phyloP scores from a whole-genome alignment of 2,329 filamentous ascomycete species.

The Seiridium cupressi region DNA sequence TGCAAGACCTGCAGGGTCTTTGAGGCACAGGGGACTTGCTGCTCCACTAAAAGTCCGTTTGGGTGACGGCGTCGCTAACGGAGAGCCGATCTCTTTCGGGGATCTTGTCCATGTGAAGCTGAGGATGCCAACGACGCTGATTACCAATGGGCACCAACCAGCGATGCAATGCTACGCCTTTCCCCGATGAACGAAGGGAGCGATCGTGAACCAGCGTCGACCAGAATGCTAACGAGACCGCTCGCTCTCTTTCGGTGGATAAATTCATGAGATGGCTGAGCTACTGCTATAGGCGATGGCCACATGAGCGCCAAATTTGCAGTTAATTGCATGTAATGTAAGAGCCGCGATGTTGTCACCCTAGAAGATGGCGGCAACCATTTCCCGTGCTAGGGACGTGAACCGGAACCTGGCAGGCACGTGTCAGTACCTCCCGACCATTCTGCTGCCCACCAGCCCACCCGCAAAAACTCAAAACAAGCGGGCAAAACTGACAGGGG shows the following conservation, averaged over 20 bases:
- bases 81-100: constrained; percentile 1
- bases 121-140: background rate
- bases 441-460: background rate
- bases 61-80: background rate
- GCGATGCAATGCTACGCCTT: background rate
- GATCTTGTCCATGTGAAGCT: constrained; percentile 1
- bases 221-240: too few relatives aligned
- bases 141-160: background rate
- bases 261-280: too few relatives aligned
- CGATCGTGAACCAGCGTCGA: background rate
- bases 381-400: background rate
- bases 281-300: background rate
- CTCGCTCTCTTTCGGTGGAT: too few relatives aligned
- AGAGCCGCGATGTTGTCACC: background rate
- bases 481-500: background rate
- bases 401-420: background rate
- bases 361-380: background rate
- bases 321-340: background rate
- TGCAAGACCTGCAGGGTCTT: constrained; percentile 4
- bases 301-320: background rate
- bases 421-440: background rate
- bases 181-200: background rate
- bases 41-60: background rate
- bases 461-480: constrained; percentile 2
- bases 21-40: background rate